Base-by-base conservation (phyloP, 1,284 basidiomycete species). In the Apiotrichum akiyoshidainum region DNA sequence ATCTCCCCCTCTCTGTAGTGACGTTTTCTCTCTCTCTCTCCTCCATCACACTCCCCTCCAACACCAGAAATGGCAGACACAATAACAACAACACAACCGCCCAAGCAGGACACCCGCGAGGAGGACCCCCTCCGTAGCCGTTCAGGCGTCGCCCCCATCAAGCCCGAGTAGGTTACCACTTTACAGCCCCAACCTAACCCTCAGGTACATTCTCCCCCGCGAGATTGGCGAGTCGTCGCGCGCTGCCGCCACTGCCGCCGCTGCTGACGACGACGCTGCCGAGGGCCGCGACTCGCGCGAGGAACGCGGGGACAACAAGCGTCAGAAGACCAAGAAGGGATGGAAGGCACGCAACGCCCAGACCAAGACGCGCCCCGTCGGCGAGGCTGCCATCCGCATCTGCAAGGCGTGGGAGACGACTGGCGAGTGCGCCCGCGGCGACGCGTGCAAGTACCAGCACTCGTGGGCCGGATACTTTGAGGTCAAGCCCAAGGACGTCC, bases 401-500 rank as follows among this genome's bases (percentile, higher is more conserved):
- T 79, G 78, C 63, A 61, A 66, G 47, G 52, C 57, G 4, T 73
- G 70, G 72, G 77, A 68, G 63, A 67, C 52, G 39, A 71, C 67
- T 14, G 69, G 71, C 37, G 55, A 53, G 14, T 71, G 69, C 52
- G 49, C 49, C 17, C 55, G 62, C 39, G 48, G 63, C 13, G 46
- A 57, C 2, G 37, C 39, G 21, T 97, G 94, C 71, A 84, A 86
- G 39, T 89, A 85, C 70, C 87, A 85, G 4, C 95, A 98, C 74
- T 87, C 92, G 67, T 80, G 94, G 60, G 68, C 80, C 3, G 81
- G 80, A 4, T 98, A 96, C 76, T 84, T 97, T 39, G 81, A 81
- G 17, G 82, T 82, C 1, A 96, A 96, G 78, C 84, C 87, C 0
- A 78, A 72, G 51, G 93, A 96, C 71, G 81, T 95, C 22, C 82